Evolutionary conservation across 2,329 filamentous ascomycete species (phyloP).

Genomic region (Penicillium hesseltinei): DNA sequence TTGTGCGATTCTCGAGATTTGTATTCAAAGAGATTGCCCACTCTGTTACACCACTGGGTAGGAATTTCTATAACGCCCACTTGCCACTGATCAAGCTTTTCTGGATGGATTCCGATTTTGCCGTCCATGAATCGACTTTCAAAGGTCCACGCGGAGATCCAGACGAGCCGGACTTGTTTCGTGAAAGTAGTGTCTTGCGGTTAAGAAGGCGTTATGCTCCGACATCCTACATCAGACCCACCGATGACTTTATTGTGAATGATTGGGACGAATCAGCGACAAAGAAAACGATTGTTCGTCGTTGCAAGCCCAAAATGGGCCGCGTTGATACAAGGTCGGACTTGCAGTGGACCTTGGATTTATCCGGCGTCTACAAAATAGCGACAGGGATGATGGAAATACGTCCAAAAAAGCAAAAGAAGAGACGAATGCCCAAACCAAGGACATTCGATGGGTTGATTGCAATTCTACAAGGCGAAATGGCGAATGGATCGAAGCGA

Average conservation of each 20-base stretch:
- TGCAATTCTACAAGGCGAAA: conserved; percentile 16
- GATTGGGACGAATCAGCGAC: conserved; percentile 35
- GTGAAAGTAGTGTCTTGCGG: conserved; percentile 23
- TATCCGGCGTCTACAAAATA: conserved; percentile 12
- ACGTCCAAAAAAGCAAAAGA: background rate
- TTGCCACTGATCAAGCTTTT: conserved; percentile 39
- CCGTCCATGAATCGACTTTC: conserved; percentile 39
- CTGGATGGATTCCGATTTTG: conserved; percentile 31
- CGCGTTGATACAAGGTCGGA: conserved; percentile 15
- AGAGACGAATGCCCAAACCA: conserved; percentile 6
- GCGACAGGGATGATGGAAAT: conserved; percentile 18
- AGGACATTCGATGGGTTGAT: conserved; percentile 26
- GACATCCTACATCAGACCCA: conserved; percentile 7
- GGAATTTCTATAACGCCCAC: conserved; percentile 19
- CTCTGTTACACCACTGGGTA: conserved; percentile 15
- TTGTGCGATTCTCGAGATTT: conserved; percentile 30
- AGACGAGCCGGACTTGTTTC: conserved; percentile 14
- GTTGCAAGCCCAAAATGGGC: conserved; percentile 4
- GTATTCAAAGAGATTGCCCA: conserved; percentile 35
- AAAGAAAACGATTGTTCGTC: conserved; percentile 6
- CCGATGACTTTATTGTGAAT: conserved; percentile 39
- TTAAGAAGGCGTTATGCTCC: conserved; percentile 21
- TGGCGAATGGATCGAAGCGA: conserved; percentile 8
- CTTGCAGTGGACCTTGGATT: conserved; percentile 33
- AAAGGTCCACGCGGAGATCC: conserved; percentile 12